phyloP scores from a whole-genome alignment of 768 basidiomycete species.

The Lentinus tigrinus region DNA sequence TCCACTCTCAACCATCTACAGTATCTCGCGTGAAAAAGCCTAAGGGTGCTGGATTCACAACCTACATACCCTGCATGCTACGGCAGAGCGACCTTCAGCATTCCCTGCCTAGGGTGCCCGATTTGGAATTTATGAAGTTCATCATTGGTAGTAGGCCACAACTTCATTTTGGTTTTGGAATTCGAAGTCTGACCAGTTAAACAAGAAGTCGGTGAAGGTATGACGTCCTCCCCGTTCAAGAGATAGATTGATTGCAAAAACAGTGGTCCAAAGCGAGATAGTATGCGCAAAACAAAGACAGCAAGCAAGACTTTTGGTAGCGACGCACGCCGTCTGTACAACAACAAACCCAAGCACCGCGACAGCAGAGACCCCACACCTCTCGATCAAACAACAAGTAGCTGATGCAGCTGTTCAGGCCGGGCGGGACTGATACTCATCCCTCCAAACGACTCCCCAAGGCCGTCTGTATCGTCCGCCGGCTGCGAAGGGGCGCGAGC shows the following conservation, averaged over 20 bases:
- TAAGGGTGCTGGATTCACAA: too few relatives aligned
- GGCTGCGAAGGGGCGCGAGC: constrained; percentile 16
- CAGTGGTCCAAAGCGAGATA: background rate
- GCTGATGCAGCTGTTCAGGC: background rate
- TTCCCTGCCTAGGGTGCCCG: too few relatives aligned
- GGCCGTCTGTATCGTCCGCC: constrained; percentile 44
- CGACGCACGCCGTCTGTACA: background rate
- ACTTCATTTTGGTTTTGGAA: too few relatives aligned
- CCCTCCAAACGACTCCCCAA: constrained; percentile 68
- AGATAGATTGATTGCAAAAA: background rate
- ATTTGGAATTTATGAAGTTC: too few relatives aligned
- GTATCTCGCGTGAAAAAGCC: too few relatives aligned
- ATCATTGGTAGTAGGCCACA: too few relatives aligned
- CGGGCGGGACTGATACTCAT: constrained; percentile 82
- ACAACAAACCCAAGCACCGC: background rate
- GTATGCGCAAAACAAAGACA: background rate
- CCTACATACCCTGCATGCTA: too few relatives aligned
- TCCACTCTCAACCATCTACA: too few relatives aligned
- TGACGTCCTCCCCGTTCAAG: too few relatives aligned
- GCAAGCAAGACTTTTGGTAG: background rate
- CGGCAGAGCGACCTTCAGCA: too few relatives aligned
- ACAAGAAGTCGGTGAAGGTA: too few relatives aligned
- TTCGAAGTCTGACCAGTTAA: too few relatives aligned
- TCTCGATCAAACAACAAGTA: background rate
- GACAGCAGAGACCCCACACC: background rate